Base-by-base conservation (phyloP, 805 yeast genomes). In the Yarrowia porcina region DNA sequence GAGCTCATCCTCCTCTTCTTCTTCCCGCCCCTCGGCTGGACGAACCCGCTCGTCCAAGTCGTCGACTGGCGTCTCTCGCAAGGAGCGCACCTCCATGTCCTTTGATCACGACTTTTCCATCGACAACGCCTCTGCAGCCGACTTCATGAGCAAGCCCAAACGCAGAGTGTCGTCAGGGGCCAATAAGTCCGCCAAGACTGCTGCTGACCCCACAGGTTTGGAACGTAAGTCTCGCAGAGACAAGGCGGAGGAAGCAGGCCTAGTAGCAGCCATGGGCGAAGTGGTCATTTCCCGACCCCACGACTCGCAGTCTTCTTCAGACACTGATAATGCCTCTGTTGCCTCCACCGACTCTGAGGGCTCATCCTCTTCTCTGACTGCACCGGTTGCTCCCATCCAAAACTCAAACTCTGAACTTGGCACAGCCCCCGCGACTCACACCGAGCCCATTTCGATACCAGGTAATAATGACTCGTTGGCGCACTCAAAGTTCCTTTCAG, bases 71-170 rank as follows among this genome's bases (percentile, higher is more conserved):
- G 38, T 21, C 28, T 18, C 52, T 12, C 56, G 56, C 13, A 49
- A 49, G 56, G 56, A 49, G 39, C 56, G 59, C 7, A 35, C 59
- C 32, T 35, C 59, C 32, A 52, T 52, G 59, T 35, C 44, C 17
- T 52, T 52, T 10, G 49, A 56, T 38, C 49, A 56, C 38, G 61
- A 56, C 49, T 56, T 56, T 23, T 39, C 47, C 21, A 56, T 56
- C 30, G 61, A 56, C 49, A 56, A 41, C 38, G 61, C 61, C 49
- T 39, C 49, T 15, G 61, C 61, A 6, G 61, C 49, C 20, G 61
- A 56, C 39, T 56, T 56, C 30, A 39, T 39, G 49, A 56, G 61
- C 47, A 56, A 56, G 18, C 33, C 59, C 33, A 52, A 52, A 25
- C 52, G 27, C 36, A 45, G 52, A 45, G 52, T 45, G 12, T 28